phyloP scores from a whole-genome alignment of 1,284 basidiomycete species.

The Cutaneotrichosporon cutaneum region DNA sequence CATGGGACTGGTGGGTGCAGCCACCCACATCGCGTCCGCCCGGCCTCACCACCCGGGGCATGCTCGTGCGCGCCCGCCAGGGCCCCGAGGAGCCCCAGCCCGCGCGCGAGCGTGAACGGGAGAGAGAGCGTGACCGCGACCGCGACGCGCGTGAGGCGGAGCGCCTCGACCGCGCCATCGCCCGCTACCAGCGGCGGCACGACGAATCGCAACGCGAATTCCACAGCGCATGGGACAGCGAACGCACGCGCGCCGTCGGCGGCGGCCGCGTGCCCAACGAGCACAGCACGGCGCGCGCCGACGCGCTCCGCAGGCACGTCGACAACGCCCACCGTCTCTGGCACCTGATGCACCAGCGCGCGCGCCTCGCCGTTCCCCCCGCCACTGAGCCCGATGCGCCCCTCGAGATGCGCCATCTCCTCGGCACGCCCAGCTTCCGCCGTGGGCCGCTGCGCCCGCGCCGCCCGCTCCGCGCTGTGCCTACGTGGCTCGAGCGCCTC shows the following conservation, averaged over 20 bases:
- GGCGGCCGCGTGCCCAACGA: conserved; percentile 16
- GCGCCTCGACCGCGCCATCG: conserved; percentile 20
- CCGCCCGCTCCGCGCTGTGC: background rate
- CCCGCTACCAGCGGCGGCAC: conserved; percentile 7
- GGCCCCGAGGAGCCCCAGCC: background rate
- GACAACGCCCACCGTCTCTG: conserved; percentile 21
- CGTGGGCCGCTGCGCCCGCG: background rate
- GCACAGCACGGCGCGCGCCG: conserved; percentile 5
- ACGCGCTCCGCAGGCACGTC: conserved; percentile 19
- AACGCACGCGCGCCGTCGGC: conserved; percentile 12
- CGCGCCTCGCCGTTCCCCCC: background rate
- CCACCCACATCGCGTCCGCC: background rate
- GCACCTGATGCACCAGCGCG: conserved; percentile 13
- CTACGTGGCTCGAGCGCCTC: conserved; percentile 4
- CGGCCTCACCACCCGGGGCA: conserved; percentile 18
- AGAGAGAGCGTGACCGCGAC: background rate
- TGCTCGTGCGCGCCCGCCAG: conserved; percentile 19
- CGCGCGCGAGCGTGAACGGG: background rate
- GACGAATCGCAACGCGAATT: conserved; percentile 18
- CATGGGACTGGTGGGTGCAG: conserved; percentile 6
- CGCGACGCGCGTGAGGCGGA: conserved; percentile 11
- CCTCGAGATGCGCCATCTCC: conserved; percentile 9
- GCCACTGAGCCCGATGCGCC: conserved; percentile 1
- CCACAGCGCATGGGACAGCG: conserved; percentile 11
- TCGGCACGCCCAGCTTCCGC: conserved; percentile 3